Conservation (phyloP, 164 flowering plant genomes). For the Stephania japonica region DNA sequence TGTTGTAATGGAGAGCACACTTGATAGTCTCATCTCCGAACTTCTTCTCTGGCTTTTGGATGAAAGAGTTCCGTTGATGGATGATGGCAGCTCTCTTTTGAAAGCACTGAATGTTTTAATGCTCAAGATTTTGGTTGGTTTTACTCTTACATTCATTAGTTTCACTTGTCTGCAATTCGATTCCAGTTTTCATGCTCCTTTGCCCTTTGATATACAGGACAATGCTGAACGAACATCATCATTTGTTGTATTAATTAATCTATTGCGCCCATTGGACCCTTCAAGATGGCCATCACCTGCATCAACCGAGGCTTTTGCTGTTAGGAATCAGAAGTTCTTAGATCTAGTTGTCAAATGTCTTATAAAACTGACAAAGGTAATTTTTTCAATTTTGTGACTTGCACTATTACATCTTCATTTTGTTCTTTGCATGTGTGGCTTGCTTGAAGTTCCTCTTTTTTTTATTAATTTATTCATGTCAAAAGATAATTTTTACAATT, state of each 20-base stretch:
- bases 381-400: background rate
- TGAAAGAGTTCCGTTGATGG: conserved; percentile 95
- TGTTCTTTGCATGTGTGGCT: background rate
- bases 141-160: background rate
- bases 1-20: conserved; percentile 91
- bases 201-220: conserved; percentile 51
- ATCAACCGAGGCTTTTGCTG: conserved; percentile 52
- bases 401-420: background rate
- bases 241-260: conserved; percentile 86
- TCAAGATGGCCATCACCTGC: conserved; percentile 92
- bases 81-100: conserved; percentile 95
- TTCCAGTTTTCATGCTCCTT: background rate
- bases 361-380: conserved; percentile 89
- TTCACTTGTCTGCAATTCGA: background rate
- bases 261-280: conserved; percentile 86
- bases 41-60: conserved; percentile 97
- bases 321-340: conserved; percentile 88
- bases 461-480: background rate
- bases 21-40: conserved; percentile 83
- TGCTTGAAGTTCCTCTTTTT: background rate
- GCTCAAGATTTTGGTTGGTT: conserved; percentile 89
- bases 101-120: conserved; percentile 96
- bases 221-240: conserved; percentile 97
- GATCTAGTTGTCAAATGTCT: conserved; percentile 96
- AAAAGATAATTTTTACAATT: background rate